Percentiles rank a stretch among this genome's conserved stretches.
These are phyloP conservation scores for Seiridium cupressi DNA, from an alignment of 2,329 filamentous ascomycete species.

Conservation along the genomic window DNA sequence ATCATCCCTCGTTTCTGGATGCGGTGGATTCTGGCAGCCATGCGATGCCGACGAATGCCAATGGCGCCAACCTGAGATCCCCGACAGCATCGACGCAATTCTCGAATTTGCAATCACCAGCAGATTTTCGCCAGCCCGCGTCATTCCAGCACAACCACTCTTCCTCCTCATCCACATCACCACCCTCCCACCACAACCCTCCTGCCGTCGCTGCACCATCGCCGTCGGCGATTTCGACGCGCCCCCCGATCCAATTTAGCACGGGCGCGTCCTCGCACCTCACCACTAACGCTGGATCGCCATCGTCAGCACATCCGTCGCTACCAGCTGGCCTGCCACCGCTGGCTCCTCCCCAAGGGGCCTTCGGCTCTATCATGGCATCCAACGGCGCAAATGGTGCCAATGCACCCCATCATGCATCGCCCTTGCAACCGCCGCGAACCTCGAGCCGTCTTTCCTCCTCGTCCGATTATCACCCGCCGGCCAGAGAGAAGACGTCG, in stretches of 20 bases:
- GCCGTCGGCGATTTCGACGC: conserved; percentile 17
- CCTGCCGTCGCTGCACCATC: conserved; percentile 15
- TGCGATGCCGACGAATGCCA: conserved; percentile 3
- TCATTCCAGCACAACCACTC: conserved; percentile 20
- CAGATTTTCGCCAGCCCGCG: conserved; percentile 31
- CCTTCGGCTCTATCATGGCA: conserved; percentile 29
- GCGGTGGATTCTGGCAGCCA: conserved; percentile 1
- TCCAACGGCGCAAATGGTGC: conserved; percentile 28
- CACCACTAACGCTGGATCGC: conserved; percentile 15
- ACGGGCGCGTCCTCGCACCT: conserved; percentile 25
- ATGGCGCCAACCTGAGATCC: conserved; percentile 20
- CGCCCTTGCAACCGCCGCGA: conserved; percentile 30
- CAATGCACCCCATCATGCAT: conserved; percentile 26
- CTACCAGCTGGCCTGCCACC: conserved; percentile 19
- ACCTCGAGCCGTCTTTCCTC: conserved; percentile 24
- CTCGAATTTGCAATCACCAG: conserved; percentile 10
- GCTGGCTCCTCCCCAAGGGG: conserved; percentile 30
- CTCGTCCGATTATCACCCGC: conserved; percentile 29
- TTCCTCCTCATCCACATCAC: conserved; percentile 18
- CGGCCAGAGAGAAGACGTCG: conserved; percentile 32
- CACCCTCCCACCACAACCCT: conserved; percentile 17
- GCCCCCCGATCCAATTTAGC: conserved; percentile 17
- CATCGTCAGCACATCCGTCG: conserved; percentile 9
- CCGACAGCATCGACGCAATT: conserved; percentile 26
- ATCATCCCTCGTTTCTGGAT: conserved; percentile 6